Percentiles rank a stretch among this genome's conserved stretches.
These are phyloP conservation scores for Collybia nuda DNA, from an alignment of 768 basidiomycete genomes.

Conservation along the genomic window DNA sequence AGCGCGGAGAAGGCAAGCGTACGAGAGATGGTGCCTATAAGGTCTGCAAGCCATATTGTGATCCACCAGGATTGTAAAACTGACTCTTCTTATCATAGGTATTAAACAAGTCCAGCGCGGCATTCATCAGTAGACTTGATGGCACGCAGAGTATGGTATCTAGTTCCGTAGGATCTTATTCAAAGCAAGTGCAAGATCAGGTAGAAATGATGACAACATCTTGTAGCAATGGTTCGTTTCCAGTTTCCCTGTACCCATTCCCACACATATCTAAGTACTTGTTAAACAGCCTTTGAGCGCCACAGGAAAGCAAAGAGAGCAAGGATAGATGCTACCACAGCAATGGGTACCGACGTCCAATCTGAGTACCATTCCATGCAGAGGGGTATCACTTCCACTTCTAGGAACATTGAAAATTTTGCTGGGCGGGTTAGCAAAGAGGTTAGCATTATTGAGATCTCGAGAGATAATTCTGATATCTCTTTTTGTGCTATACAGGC, in stretches of 20 bases:
- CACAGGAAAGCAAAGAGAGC: constrained; percentile 65
- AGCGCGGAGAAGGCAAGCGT: constrained; percentile 50
- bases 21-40: constrained; percentile 59
- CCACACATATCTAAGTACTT: neutral
- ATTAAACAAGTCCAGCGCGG: constrained; percentile 34
- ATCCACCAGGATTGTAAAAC: neutral
- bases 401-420: constrained; percentile 31
- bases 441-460: constrained; percentile 33
- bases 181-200: constrained; percentile 49
- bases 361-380: constrained; percentile 53
- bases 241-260: neutral
- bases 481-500: constrained; percentile 29
- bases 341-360: constrained; percentile 48
- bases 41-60: constrained; percentile 32
- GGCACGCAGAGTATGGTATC: constrained; percentile 44
- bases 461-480: neutral
- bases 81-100: constrained; percentile 31
- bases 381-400: constrained; percentile 47
- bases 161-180: constrained; percentile 49
- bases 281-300: constrained; percentile 56
- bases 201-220: constrained; percentile 41
- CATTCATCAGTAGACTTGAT: constrained; percentile 40
- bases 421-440: constrained; percentile 43
- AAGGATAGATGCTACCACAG: constrained; percentile 57
- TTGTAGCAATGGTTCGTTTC: constrained; percentile 41